Percentiles rank a stretch among this genome's conserved stretches.
These are phyloP conservation scores for Emergomyces africanus DNA, from an alignment of 2,329 filamentous ascomycete species.

Conservation along the genomic window DNA sequence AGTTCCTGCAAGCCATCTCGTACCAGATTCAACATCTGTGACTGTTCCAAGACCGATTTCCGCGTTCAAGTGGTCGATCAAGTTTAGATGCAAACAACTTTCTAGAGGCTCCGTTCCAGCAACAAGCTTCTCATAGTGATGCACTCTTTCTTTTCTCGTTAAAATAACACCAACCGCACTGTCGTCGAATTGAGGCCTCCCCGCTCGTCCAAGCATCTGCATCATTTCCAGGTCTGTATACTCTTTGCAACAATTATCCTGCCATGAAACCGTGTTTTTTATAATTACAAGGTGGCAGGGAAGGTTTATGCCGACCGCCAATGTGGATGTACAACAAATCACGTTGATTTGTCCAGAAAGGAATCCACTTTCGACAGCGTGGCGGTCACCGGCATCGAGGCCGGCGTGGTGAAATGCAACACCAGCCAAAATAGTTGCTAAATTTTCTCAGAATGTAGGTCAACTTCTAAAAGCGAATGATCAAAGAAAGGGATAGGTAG, in stretches of 20 bases:
- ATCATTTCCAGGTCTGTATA: constrained; percentile 75
- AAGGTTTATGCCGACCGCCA: constrained; percentile 72
- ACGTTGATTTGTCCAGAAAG: constrained; percentile 59
- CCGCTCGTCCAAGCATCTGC: constrained; percentile 81
- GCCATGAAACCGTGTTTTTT: constrained; percentile 62
- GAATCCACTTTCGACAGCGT: constrained; percentile 54
- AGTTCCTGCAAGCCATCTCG: constrained; percentile 61
- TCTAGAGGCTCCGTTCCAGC: constrained; percentile 62
- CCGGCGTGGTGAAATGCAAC: constrained; percentile 79
- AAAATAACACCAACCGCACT: constrained; percentile 68
- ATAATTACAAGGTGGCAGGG: constrained; percentile 74
- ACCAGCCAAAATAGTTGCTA: constrained; percentile 41
- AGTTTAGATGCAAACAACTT: constrained; percentile 63
- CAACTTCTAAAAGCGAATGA: constrained; percentile 13
- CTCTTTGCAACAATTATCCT: constrained; percentile 49
- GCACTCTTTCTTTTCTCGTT: constrained; percentile 52
- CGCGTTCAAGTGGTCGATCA: constrained; percentile 75
- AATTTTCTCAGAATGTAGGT: constrained; percentile 7
- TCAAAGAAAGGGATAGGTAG: constrained; percentile 12
- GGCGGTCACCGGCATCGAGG: constrained; percentile 51
- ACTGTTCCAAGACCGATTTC: constrained; percentile 69
- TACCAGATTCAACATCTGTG: constrained; percentile 49
- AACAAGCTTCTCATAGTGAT: constrained; percentile 59
- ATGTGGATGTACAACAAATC: constrained; percentile 76
- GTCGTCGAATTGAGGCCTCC: constrained; percentile 69